A percentile compares a stretch with the other conserved stretches of the same genome.
These are phyloP conservation scores for Tetracladium marchalianum DNA, from an alignment of 495 filamentous ascomycete genomes.

Conservation along the genomic window DNA sequence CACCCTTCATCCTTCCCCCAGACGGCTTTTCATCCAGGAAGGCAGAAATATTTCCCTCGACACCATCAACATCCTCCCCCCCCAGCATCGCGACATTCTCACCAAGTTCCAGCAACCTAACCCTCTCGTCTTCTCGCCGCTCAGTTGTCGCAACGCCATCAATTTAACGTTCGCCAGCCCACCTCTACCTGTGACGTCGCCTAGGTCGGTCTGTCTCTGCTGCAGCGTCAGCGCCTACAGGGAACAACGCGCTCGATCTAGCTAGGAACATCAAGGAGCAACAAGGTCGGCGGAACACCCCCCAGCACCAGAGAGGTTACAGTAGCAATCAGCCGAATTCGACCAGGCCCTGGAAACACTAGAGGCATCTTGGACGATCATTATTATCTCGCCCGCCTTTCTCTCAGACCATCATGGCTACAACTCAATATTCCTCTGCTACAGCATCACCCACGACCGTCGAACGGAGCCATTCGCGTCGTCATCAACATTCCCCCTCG, in stretches of 20 bases:
- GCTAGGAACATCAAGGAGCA: too few species aligned
- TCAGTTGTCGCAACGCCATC: background rate
- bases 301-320: too few species aligned
- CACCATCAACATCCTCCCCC: too few species aligned
- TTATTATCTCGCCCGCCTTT: too few species aligned
- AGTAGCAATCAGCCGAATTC: too few species aligned
- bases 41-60: background rate
- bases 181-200: background rate
- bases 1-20: background rate
- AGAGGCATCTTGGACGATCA: too few species aligned
- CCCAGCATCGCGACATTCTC: too few species aligned
- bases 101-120: background rate
- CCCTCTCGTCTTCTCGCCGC: background rate
- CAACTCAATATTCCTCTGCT: constrained; percentile 8
- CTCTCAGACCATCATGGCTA: constrained; percentile 10
- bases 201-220: background rate
- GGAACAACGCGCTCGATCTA: too few species aligned
- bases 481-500: constrained; percentile 5
- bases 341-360: too few species aligned
- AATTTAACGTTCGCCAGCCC: background rate
- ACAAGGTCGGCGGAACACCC: too few species aligned
- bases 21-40: background rate
- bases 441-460: constrained; percentile 7
- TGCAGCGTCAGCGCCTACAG: background rate
- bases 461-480: constrained; percentile 9